Base-by-base conservation (phyloP, 352 stramenopile genomes). In the Elongisporangium prolatum region DNA sequence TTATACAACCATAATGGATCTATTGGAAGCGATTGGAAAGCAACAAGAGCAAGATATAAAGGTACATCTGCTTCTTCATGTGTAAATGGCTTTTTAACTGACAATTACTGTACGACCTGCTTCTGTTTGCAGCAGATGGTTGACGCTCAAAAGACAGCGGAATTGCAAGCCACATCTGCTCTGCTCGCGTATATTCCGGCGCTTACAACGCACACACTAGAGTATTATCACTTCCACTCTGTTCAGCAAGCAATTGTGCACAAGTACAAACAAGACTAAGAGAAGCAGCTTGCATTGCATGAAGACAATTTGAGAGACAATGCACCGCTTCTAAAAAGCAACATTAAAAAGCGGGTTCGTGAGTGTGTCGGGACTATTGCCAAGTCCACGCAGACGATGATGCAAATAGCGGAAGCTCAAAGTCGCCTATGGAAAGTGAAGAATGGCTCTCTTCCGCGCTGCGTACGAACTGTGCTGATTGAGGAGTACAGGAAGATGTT, bases 221-320 rank as follows among this genome's bases (percentile, higher is more conserved):
- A 62, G 9, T 89, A 84, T 53, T 87, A 82, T 34, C 70, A 88
- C 21, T 90, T 89, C 57, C 77, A 88, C 51, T 71, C 74, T 1
- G 59, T 84, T 7, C 75, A 75, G 11, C 79, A 93, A 48, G 14
- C 59, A 9, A 72, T 74, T 4, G 81, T 80, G 4, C 78, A 71
- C 7, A 59, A 69, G 16, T 72, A 90, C 16, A 28, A 67, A n/a
- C 52, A 72, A 20, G 68, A 80, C 21, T 69, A 86, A 51, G 66
- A 80, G 52, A 64, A 75, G 21, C 63, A 54, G 11, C 61, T 93
- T 16, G 59, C 56, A 16, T 59, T 57, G 4, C 77, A 90, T 49
- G 50, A 77, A 1, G 76, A 89, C n/a, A 79, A 79, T 21, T 93
- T 86, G 56, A 79, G 74, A 0, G 77, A 88, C 52, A 72, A 72